Evolutionary conservation across 2,329 filamentous ascomycete genomes (phyloP), one percentile per base, ranked within the genome.

Genomic region (Hyphodiscus sp.): DNA sequence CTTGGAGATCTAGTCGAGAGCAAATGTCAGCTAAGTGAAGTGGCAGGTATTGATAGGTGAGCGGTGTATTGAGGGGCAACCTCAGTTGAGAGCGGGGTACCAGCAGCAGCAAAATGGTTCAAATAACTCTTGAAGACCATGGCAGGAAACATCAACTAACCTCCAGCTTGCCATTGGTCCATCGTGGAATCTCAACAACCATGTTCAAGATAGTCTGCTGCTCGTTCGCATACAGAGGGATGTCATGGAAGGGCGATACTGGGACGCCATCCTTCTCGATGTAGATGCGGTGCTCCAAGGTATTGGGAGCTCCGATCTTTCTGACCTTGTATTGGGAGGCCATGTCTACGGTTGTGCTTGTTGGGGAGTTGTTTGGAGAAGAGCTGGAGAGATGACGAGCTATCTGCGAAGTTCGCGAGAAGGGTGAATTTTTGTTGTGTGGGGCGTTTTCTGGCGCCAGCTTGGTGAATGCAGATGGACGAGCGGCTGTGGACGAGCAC

Each of bases 121-220:
- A 3, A 26, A 26, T 8, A 8, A 26, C 53, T 51, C 16, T 53
- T 26, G 52, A 58, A 46, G 30, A 51, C 20, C 29, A n/a, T 46
- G 16, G 15, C 18, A 45, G 43, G 7, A 52, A 50, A 44, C 47
- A 19, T 33, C 58, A 54, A 76, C 86, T 64, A 74, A 96, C 92
- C 88, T 99, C 94, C 75, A 95, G 89, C 85, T 99, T 99, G 69
- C 88, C 94, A 77, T 99, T 99, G 79, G 92, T 96, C 94, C 94
- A 99, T 78, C 94, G 87, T 69, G 94, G 94, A 68, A 99, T 96
- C 86, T 99, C 94, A 68, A 99, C 94, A 62, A 99, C 73, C 94
- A 99, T 99, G 86, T 99, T 99, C 70, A 99, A 82, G 72, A 97
- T 78, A 66, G 87, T 95, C 81, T 96, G 84, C 79, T 96, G 87